A percentile compares a stretch with the other conserved stretches of the same genome.
Conservation (phyloP, 208 protist genomes). For the Vickermania ingenoplastis region DNA sequence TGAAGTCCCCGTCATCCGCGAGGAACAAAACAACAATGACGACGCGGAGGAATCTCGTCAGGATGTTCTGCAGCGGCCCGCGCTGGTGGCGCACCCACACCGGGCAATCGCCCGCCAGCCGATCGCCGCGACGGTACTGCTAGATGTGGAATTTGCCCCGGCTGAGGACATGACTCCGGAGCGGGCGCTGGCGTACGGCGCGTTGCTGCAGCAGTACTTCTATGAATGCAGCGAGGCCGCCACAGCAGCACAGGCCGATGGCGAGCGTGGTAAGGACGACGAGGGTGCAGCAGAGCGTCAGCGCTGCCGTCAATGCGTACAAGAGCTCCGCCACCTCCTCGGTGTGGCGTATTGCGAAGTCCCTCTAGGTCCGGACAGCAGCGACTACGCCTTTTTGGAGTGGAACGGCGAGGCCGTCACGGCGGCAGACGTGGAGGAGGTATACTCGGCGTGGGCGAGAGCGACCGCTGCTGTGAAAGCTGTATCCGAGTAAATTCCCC, state of each 20-base stretch:
- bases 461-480: not conserved
- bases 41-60: too few species aligned
- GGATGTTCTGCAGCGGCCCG: not conserved
- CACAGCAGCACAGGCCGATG: constrained; percentile 3
- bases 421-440: constrained; percentile 23
- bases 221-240: not conserved
- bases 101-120: not conserved
- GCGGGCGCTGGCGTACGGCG: not conserved
- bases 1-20: too few species aligned
- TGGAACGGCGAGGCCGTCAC: constrained; percentile 39
- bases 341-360: constrained; percentile 64
- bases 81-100: not conserved
- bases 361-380: constrained; percentile 26
- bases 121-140: not conserved
- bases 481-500: too few species aligned
- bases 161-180: not conserved
- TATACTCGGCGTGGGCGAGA: constrained; percentile 6
- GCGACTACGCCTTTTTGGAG: constrained; percentile 47
- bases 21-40: too few species aligned
- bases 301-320: constrained; percentile 9
- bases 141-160: not conserved
- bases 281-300: constrained; percentile 10
- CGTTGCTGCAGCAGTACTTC: not conserved
- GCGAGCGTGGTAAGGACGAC: constrained; percentile 3
- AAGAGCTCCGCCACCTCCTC: constrained; percentile 10